Evolutionary conservation across 1,139 yeast genomes (phyloP), one percentile per base, ranked within the genome.

Genomic region (Lodderomyces jiufengensis): DNA sequence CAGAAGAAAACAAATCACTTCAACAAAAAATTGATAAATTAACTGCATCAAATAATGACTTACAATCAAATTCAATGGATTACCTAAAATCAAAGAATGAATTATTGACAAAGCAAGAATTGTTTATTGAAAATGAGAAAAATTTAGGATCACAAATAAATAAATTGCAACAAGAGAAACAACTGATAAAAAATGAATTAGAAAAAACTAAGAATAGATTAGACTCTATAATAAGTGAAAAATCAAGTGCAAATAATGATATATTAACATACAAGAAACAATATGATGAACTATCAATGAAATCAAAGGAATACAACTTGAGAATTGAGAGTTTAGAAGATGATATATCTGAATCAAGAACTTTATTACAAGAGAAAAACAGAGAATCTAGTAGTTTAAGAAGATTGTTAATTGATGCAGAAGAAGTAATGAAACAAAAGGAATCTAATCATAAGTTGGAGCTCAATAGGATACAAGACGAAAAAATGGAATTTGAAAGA

Each of bases 381-480:
- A 69, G 90, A 33, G 97, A 92, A 58, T 70, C 88, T 0, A 68
- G 80, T 3, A 79, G 87, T 0, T 74, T 87, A 60, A 73, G 95
- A 45, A 66, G 86, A 42, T 58, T 87, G 27, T 54, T 87, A 18
- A 57, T 77, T 31, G 95, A 86, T 31, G 71, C 77, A 4, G 92
- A 87, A 47, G 80, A 77, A 32, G 71, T 68, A 32, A 73, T 76
- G 36, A 75, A 71, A 29, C 47, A 52, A 5, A 74, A 75, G 39
- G 61, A 75, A 18, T 46, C 47, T 2, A 69, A 65, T 10, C 46
- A 54, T 29, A 57, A 54, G 33, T 37, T 40, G 8, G 70, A 67
- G 36, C 36, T 68, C 21, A 44, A 48, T 5, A 49, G 46, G 29
- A 29, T 77, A 1, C 57, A 62, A 2, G 87, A 83, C 34, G 92